phyloP scores from a whole-genome alignment of 345 rosid genomes.

The Eutrema japonicum region DNA sequence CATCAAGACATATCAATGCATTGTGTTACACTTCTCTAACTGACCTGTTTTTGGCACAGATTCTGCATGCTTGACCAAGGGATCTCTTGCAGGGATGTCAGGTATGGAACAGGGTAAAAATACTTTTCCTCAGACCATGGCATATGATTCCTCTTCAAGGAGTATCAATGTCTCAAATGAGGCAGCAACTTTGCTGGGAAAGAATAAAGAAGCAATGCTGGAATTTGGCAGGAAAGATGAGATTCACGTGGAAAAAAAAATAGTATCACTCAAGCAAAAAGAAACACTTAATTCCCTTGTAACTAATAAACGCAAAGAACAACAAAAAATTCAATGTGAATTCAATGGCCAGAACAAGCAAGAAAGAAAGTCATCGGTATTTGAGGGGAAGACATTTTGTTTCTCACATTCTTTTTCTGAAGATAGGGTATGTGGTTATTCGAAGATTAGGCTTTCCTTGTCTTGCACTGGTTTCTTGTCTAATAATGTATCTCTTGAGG shows the following conservation, averaged over 20 bases:
- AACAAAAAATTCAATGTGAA: constrained; percentile 47
- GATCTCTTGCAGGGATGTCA: constrained; percentile 45
- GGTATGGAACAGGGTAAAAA: constrained; percentile 50
- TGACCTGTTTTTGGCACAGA: constrained; percentile 47
- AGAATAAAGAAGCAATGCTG: constrained; percentile 44
- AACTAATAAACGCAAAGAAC: constrained; percentile 46
- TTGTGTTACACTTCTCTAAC: constrained; percentile 36
- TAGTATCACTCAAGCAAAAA: constrained; percentile 47
- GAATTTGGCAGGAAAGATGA: constrained; percentile 38
- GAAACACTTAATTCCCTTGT: constrained; percentile 39
- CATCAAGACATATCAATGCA: constrained; percentile 12
- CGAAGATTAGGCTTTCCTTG: constrained; percentile 28
- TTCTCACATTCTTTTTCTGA: constrained; percentile 80
- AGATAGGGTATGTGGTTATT: constrained; percentile 67
- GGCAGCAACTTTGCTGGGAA: constrained; percentile 46
- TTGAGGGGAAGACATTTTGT: constrained; percentile 73
- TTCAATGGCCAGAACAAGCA: constrained; percentile 41
- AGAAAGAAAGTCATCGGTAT: constrained; percentile 55
- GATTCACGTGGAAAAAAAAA: constrained; percentile 43
- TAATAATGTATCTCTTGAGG: constrained; percentile 19
- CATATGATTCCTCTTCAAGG: constrained; percentile 41
- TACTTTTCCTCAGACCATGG: constrained; percentile 36
- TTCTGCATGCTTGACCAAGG: constrained; percentile 54
- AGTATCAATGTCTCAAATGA: constrained; percentile 45
- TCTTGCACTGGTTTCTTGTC: constrained; percentile 37